These are phyloP conservation scores for Ceratobasidium theobromae DNA, from an alignment of 1,284 basidiomycete species.

Conservation along the genomic window DNA sequence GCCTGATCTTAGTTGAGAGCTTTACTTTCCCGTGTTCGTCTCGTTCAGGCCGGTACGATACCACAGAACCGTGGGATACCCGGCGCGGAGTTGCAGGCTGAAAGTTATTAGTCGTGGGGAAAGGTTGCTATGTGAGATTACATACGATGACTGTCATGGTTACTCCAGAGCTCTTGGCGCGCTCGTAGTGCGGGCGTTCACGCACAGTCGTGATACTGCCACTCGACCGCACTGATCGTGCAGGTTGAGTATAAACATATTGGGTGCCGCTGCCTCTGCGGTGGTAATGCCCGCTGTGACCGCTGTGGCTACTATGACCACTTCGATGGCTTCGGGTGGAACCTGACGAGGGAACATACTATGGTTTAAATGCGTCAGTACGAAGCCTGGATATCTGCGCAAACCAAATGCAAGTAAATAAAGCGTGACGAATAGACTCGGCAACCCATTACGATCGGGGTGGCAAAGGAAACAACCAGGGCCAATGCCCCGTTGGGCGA, in stretches of 20 bases:
- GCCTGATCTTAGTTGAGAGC: conserved; percentile 12
- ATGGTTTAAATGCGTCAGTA: too few relatives aligned
- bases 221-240: conserved; percentile 24
- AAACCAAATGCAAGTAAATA: too few relatives aligned
- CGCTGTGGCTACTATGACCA: conserved; percentile 4
- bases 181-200: conserved; percentile 17
- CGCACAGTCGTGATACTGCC: conserved; percentile 20
- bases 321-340: conserved; percentile 20
- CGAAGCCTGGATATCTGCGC: too few relatives aligned
- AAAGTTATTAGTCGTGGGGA: not conserved
- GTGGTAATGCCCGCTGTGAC: not conserved
- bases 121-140: not conserved
- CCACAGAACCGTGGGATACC: conserved; percentile 10
- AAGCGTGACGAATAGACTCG: not conserved
- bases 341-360: conserved; percentile 11
- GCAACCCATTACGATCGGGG: not conserved
- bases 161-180: conserved; percentile 27
- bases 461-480: conserved; percentile 1
- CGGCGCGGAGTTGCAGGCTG: conserved; percentile 29
- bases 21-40: conserved; percentile 10
- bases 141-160: conserved; percentile 28
- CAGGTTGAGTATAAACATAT: conserved; percentile 19
- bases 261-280: not conserved
- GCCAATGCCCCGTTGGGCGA: conserved; percentile 1
- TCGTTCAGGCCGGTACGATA: conserved; percentile 14